Conservation (phyloP, 768 basidiomycete genomes). For the Ramaria sp. region DNA sequence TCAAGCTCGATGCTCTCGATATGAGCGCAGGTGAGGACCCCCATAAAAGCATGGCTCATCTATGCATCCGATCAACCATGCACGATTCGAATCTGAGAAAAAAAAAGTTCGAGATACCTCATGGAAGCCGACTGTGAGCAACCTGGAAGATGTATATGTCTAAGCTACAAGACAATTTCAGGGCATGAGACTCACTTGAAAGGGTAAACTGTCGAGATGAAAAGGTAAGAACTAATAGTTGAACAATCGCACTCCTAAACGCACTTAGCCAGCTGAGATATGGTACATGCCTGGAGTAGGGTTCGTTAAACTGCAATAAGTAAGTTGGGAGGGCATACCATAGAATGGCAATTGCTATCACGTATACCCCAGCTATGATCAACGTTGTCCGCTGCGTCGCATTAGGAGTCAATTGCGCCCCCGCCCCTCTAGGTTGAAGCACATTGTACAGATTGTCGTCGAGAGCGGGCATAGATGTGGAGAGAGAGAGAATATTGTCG, state of each 20-base stretch:
- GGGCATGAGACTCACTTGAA: slow-evolving; percentile 60
- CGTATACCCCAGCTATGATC: slow-evolving; percentile 69
- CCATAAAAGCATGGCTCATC: slow-evolving; percentile 82
- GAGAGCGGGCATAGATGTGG: not conserved
- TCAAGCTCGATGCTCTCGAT: slow-evolving; percentile 82
- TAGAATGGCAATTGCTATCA: slow-evolving; percentile 65
- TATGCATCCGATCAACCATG: slow-evolving; percentile 18
- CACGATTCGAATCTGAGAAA: not conserved
- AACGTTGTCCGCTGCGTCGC: slow-evolving; percentile 64
- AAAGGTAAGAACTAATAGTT: not conserved
- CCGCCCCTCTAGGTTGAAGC: slow-evolving; percentile 2
- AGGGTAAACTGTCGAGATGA: slow-evolving; percentile 54
- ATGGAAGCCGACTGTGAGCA: slow-evolving; percentile 83
- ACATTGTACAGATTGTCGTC: not conserved
- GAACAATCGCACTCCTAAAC: slow-evolving; percentile 19
- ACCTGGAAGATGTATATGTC: slow-evolving; percentile 25
- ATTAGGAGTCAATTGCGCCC: slow-evolving; percentile 43
- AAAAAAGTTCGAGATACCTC: slow-evolving; percentile 37
- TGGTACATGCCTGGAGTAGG: slow-evolving; percentile 57
- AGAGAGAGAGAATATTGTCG: not conserved
- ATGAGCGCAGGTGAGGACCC: slow-evolving; percentile 73
- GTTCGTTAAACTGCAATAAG: not conserved
- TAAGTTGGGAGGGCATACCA: slow-evolving; percentile 41
- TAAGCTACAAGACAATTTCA: not conserved
- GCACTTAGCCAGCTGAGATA: slow-evolving; percentile 61